Percentiles rank a stretch among this genome's conserved stretches.
Evolutionary conservation across 306 rosid species (phyloP).

Genomic region (Rosa chinensis): DNA sequence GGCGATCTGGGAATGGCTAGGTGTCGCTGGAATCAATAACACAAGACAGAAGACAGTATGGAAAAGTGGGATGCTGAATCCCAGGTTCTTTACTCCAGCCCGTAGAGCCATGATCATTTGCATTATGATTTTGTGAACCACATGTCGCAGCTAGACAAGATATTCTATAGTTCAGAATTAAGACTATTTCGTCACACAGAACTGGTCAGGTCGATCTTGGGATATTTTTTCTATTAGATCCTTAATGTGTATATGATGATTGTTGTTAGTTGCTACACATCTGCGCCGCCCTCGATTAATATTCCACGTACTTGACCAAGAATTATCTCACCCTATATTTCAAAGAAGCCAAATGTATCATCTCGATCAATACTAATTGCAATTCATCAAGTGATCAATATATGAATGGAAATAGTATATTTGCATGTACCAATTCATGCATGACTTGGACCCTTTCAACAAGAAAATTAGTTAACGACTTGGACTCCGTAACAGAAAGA

Average conservation of each 20-base stretch:
- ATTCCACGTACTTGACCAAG: too few relatives aligned
- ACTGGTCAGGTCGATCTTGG: background rate
- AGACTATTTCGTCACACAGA: background rate
- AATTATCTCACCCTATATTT: too few relatives aligned
- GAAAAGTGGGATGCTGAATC: background rate
- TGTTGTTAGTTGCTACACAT: too few relatives aligned
- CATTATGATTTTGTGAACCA: background rate
- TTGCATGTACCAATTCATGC: background rate
- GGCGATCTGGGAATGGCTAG: background rate
- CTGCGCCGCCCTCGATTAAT: too few relatives aligned
- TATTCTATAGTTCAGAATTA: background rate
- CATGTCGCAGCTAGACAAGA: too few relatives aligned
- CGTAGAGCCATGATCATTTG: background rate
- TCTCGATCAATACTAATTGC: too few relatives aligned
- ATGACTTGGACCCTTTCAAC: constrained; percentile 3
- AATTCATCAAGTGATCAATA: too few relatives aligned
- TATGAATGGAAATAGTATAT: too few relatives aligned
- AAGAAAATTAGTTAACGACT: background rate
- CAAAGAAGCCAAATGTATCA: too few relatives aligned
- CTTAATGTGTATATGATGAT: background rate
- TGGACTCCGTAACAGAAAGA: background rate
- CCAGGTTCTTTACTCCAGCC: background rate
- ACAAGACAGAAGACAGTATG: background rate
- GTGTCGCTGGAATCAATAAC: background rate
- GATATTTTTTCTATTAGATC: background rate